Base-by-base conservation (phyloP, 2,329 filamentous ascomycete species). In the Amauroascus niger region DNA sequence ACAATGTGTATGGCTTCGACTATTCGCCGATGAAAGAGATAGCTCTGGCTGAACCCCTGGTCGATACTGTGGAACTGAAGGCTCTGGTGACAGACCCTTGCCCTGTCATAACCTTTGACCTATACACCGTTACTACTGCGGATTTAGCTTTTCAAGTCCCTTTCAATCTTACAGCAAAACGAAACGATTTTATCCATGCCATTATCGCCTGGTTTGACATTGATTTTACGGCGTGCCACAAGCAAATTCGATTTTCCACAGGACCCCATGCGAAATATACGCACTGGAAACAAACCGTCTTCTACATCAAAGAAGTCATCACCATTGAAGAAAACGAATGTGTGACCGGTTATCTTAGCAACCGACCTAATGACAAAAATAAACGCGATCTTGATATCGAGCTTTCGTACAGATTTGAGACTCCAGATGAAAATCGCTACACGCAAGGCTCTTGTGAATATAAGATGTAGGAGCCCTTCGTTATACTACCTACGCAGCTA, bases 241-340 rank as follows among this genome's bases (percentile, higher is more conserved):
- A 97, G 80, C 87, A 89, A 30, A 89, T 98, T 67, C 82, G 84
- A 67, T 98, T 98, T 79, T 95, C 88, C 52, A 98, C 93, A 16
- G 93, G 93, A 20, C 93, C 93, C 26, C 93, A 97, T 74, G 94
- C 91, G 64, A 97, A 96, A 76, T 97, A 97, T 76, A 98, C 93
- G 16, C 93, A 98, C 79, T 98, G 93, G 93, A 98, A 98, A 77
- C 93, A 98, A 78, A 98, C 93, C 11, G 93, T 98, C 58, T 97
- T 98, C 76, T 98, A 98, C 75, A 79, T 98, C 59, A 82, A 87
- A 65, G 90, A 98, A 62, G 87, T 95, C 32, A 76, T 98, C 60
- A 97, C 90, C 16, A 89, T 95, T 35, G 85, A 95, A 71, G 79
- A 88, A 66, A 88, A 86, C 54, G 93, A 98, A 76, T 78, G 81